Evolutionary conservation across 2,329 filamentous ascomycete genomes (phyloP).

Genomic region (Aspergillus sp.): DNA sequence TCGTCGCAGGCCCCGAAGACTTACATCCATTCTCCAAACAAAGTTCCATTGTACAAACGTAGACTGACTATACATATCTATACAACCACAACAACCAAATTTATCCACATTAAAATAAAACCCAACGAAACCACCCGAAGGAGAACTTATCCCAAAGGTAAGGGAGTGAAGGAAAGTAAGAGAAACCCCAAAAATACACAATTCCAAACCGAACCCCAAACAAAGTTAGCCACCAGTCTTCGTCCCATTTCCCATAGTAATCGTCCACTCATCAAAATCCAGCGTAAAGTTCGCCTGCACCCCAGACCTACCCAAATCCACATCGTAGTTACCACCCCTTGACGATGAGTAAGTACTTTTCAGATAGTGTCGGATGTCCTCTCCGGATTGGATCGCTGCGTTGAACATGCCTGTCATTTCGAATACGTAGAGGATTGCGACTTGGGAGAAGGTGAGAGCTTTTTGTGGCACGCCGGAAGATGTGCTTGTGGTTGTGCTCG

Average conservation of each 20-base stretch:
- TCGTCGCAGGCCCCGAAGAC: too few relatives aligned
- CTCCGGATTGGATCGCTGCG: slow-evolving; percentile 22
- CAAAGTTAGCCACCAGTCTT: slow-evolving; percentile 17
- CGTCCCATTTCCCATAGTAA: slow-evolving; percentile 25
- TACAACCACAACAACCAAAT: too few relatives aligned
- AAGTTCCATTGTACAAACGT: too few relatives aligned
- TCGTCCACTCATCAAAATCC: slow-evolving; percentile 31
- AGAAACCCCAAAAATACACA: neutral
- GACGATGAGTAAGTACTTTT: slow-evolving; percentile 16
- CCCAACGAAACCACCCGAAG: neutral
- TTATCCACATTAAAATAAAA: neutral
- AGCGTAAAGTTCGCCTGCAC: slow-evolving; percentile 24
- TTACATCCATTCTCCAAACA: too few relatives aligned
- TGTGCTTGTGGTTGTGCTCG: slow-evolving; percentile 5
- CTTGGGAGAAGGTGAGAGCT: slow-evolving; percentile 29
- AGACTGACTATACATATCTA: too few relatives aligned
- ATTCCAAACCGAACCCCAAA: neutral
- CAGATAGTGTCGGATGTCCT: slow-evolving; percentile 27
- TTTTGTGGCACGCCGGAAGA: slow-evolving; percentile 11
- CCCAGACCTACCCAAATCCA: slow-evolving; percentile 15
- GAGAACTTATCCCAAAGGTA: neutral
- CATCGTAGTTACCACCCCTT: slow-evolving; percentile 12
- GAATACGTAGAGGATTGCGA: slow-evolving; percentile 37
- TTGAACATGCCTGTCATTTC: slow-evolving; percentile 27
- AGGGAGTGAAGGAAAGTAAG: neutral